These are phyloP conservation scores for Malus hybrid DNA, from an alignment of 331 rosid genomes.

Conservation along the genomic window DNA sequence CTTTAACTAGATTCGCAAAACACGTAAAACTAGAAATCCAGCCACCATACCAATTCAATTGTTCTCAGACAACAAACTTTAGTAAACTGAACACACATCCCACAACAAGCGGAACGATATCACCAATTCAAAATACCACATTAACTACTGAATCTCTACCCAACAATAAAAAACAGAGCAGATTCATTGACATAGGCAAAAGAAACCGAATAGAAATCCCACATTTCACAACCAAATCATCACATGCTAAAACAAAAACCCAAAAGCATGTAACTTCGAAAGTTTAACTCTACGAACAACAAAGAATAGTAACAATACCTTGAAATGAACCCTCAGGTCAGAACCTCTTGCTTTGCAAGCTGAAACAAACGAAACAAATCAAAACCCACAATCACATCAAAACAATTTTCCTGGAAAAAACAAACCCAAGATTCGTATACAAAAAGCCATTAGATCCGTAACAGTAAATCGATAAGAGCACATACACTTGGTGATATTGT, in stretches of 20 bases:
- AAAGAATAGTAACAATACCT: constrained; percentile 33
- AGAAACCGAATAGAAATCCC: background rate
- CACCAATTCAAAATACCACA: constrained; percentile 9
- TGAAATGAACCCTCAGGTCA: constrained; percentile 88
- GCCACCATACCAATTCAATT: background rate
- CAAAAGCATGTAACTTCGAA: background rate
- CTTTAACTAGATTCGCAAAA: too few species aligned
- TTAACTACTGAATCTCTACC: constrained; percentile 41
- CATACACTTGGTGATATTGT: constrained; percentile 78
- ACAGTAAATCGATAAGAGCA: background rate
- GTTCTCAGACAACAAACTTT: background rate
- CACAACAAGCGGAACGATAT: background rate
- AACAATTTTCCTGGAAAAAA: background rate
- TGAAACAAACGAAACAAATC: constrained; percentile 21
- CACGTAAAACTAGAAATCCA: background rate
- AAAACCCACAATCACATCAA: constrained; percentile 8
- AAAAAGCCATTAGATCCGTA: background rate
- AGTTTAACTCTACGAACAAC: background rate
- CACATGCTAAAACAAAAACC: background rate
- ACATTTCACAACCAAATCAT: background rate
- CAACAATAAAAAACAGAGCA: constrained; percentile 9
- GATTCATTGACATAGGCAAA: background rate
- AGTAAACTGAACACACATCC: background rate
- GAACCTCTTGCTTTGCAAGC: constrained; percentile 97
- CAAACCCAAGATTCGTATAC: background rate